Evolutionary conservation across 2,329 filamentous ascomycete species (phyloP).

Genomic region (Chaetomiaceae sp.): DNA sequence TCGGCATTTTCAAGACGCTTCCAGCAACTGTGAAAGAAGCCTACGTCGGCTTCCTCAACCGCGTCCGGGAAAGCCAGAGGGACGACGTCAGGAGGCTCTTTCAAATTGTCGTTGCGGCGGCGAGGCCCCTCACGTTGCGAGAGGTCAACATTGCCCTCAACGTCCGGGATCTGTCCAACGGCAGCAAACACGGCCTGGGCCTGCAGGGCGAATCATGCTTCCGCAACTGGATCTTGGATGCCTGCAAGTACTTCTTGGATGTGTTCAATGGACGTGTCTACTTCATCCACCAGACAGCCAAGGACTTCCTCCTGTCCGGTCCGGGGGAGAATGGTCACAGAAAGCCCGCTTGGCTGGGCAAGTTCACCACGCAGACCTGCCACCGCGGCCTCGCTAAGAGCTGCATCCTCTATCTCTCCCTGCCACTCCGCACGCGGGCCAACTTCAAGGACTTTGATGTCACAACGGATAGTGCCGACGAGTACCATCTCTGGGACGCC

Average conservation of each 20-base stretch:
- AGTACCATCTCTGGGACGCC: constrained; percentile 14
- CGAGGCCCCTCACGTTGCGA: constrained; percentile 14
- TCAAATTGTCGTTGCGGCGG: constrained; percentile 15
- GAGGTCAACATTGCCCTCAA: constrained; percentile 20
- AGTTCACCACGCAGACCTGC: constrained; percentile 13
- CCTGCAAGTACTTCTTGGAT: constrained; percentile 18
- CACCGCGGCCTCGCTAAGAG: constrained; percentile 13
- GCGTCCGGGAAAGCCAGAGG: constrained; percentile 12
- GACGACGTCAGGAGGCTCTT: constrained; percentile 17
- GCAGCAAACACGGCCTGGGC: constrained; percentile 15
- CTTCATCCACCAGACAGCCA: constrained; percentile 20
- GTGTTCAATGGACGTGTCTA: constrained; percentile 18
- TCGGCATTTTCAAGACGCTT: constrained; percentile 16
- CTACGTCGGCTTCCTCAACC: constrained; percentile 13
- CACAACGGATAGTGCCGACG: not conserved
- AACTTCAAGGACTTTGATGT: constrained; percentile 1
- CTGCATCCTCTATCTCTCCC: constrained; percentile 15
- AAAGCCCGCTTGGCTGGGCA: constrained; percentile 15
- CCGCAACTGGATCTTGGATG: constrained; percentile 18
- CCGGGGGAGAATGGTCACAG: not conserved
- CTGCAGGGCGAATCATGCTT: constrained; percentile 13
- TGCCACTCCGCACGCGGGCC: constrained; percentile 11
- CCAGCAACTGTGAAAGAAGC: constrained; percentile 17
- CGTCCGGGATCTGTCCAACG: constrained; percentile 13
- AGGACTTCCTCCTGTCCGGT: constrained; percentile 15